phyloP scores from a whole-genome alignment of 2,329 filamentous ascomycete genomes.

The Clarireedia homoeocarpa region DNA sequence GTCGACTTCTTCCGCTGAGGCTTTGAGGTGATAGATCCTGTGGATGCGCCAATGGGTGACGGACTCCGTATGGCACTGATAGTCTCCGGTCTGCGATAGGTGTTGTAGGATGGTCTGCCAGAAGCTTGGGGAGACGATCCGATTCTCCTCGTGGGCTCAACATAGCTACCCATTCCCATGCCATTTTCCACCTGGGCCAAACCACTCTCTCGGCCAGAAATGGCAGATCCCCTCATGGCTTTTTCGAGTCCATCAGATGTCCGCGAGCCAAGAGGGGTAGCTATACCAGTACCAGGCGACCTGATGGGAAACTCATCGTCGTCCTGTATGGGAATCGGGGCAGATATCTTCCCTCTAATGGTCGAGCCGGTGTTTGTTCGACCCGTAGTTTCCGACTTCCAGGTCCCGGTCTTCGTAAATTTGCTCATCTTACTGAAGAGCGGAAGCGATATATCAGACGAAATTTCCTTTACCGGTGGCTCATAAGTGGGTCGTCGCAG shows the following conservation, averaged over 20 bases:
- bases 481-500: slow-evolving; percentile 14
- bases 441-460: not conserved
- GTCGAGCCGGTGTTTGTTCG: slow-evolving; percentile 33
- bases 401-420: slow-evolving; percentile 19
- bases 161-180: slow-evolving; percentile 1
- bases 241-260: slow-evolving; percentile 5
- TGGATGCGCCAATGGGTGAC: slow-evolving; percentile 27
- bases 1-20: slow-evolving; percentile 51
- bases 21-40: slow-evolving; percentile 28
- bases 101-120: slow-evolving; percentile 14
- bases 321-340: slow-evolving; percentile 50
- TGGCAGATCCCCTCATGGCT: slow-evolving; percentile 4
- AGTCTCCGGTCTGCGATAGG: slow-evolving; percentile 10
- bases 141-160: slow-evolving; percentile 3
- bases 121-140: slow-evolving; percentile 4
- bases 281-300: slow-evolving; percentile 34
- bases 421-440: slow-evolving; percentile 23
- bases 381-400: slow-evolving; percentile 16
- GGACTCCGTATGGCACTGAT: not conserved
- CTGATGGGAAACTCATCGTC: slow-evolving; percentile 48
- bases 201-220: slow-evolving; percentile 9
- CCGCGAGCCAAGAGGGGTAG: slow-evolving; percentile 28
- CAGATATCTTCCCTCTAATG: slow-evolving; percentile 51
- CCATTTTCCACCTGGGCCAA: slow-evolving; percentile 13
- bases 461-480: not conserved